These are phyloP conservation scores for Penicillium psychrofluorescens DNA, from an alignment of 495 filamentous ascomycete genomes.

Conservation along the genomic window DNA sequence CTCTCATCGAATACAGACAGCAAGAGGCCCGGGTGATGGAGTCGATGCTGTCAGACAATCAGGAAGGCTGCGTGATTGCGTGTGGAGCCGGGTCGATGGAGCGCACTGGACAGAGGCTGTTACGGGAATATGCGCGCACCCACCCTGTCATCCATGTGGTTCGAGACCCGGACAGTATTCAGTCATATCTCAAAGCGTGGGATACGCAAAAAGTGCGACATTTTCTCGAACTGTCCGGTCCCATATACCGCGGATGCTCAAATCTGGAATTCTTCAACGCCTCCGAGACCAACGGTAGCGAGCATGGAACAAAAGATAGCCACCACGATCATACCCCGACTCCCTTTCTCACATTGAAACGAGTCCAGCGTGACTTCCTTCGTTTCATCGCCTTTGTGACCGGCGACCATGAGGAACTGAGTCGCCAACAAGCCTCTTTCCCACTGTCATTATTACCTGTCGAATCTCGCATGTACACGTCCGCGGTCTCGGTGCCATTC, in stretches of 20 bases:
- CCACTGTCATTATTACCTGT: constrained; percentile 59
- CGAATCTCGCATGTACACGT: constrained; percentile 55
- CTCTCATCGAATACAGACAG: constrained; percentile 50
- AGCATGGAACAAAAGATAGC: constrained; percentile 18
- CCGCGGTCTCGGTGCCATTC: constrained; percentile 53
- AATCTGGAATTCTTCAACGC: constrained; percentile 77
- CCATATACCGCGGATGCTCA: constrained; percentile 55
- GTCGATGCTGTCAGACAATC: constrained; percentile 53
- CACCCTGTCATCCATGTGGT: constrained; percentile 70
- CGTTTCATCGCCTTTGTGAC: constrained; percentile 59
- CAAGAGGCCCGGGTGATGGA: constrained; percentile 58
- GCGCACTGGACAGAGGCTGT: constrained; percentile 30
- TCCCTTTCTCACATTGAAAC: constrained; percentile 58
- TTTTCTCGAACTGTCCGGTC: constrained; percentile 44
- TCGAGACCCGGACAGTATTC: constrained; percentile 58
- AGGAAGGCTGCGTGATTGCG: constrained; percentile 61
- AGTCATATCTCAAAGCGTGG: constrained; percentile 50
- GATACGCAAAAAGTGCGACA: constrained; percentile 48
- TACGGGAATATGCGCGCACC: constrained; percentile 39
- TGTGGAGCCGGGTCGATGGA: constrained; percentile 54
- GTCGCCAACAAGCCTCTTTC: constrained; percentile 57
- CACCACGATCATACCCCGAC: constrained; percentile 33
- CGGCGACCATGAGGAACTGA: constrained; percentile 42
- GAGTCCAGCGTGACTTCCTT: constrained; percentile 63
- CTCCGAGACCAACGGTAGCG: constrained; percentile 20